These are phyloP conservation scores for Trametes hirsuta DNA, from an alignment of 1,284 basidiomycete species.

Conservation along the genomic window DNA sequence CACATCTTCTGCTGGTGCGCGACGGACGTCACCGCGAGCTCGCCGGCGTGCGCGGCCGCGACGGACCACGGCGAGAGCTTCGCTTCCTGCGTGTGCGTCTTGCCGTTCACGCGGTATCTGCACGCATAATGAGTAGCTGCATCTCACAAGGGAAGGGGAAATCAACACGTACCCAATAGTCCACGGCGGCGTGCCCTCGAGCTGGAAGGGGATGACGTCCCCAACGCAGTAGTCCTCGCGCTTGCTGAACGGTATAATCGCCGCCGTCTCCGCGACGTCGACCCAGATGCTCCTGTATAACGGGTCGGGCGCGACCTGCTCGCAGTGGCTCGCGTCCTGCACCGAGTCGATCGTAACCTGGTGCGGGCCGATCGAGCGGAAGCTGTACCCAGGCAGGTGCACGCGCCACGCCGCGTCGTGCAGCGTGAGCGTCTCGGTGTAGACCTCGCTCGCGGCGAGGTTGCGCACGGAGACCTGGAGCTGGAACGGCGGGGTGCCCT, in stretches of 20 bases:
- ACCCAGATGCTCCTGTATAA: constrained; percentile 70
- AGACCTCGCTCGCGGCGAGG: constrained; percentile 66
- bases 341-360: constrained; percentile 78
- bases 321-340: constrained; percentile 80
- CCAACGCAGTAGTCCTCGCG: constrained; percentile 89
- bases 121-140: background rate
- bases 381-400: constrained; percentile 71
- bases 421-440: constrained; percentile 61
- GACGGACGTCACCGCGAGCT: constrained; percentile 83
- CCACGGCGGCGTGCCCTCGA: constrained; percentile 97
- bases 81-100: constrained; percentile 74
- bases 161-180: constrained; percentile 69
- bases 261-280: constrained; percentile 93
- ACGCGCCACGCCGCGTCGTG: constrained; percentile 74
- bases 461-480: constrained; percentile 79
- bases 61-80: constrained; percentile 84
- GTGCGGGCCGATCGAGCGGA: constrained; percentile 82
- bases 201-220: constrained; percentile 87
- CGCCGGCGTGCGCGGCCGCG: constrained; percentile 79
- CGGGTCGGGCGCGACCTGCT: constrained; percentile 69
- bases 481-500: constrained; percentile 89
- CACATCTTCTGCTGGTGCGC: constrained; percentile 93
- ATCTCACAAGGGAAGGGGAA: background rate
- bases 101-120: constrained; percentile 85
- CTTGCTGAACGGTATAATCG: constrained; percentile 84